A percentile compares a stretch with the other conserved stretches of the same genome.
Conservation (phyloP, 169 alveolate species). For the Plasmodium relictum region DNA sequence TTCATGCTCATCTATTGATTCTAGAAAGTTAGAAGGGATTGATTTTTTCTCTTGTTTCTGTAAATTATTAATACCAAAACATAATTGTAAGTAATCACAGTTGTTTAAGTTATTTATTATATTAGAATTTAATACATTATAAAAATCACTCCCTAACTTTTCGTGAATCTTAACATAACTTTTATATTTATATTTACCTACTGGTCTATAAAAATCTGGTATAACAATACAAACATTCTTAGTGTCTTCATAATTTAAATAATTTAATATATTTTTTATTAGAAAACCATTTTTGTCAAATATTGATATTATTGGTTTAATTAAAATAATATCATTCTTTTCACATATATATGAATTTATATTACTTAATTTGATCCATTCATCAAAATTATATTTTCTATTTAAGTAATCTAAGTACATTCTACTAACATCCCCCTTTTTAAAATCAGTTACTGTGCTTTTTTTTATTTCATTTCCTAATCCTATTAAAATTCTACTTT, state of each 20-base stretch:
- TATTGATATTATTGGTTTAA: conserved; percentile 44
- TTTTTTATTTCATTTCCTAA: conserved; percentile 68
- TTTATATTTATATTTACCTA: conserved; percentile 71
- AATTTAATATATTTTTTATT: conserved; percentile 57
- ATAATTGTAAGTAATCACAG: conserved; percentile 27
- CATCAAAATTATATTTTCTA: conserved; percentile 48
- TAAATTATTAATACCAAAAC: conserved; percentile 49
- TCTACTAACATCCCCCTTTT: conserved; percentile 55
- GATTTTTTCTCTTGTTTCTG: conserved; percentile 4
- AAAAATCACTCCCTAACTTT: conserved; percentile 65
- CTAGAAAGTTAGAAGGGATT: conserved; percentile 14
- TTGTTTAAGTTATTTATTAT: conserved; percentile 36
- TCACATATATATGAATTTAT: conserved; percentile 45
- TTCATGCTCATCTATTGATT: conserved; percentile 41
- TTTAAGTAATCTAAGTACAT: conserved; percentile 40
- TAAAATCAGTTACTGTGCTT: neutral
- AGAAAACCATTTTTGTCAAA: conserved; percentile 4
- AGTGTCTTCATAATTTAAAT: conserved; percentile 39
- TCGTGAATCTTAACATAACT: conserved; percentile 41
- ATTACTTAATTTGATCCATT: conserved; percentile 55
- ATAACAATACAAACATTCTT: conserved; percentile 61
- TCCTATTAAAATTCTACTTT: conserved; percentile 26
- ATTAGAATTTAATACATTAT: conserved; percentile 48
- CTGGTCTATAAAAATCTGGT: conserved; percentile 69
- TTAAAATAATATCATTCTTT: conserved; percentile 32